Percentiles rank a stretch among this genome's conserved stretches.
Conservation (phyloP, 352 stramenopile species). For the Globisporangium takayamanum region DNA sequence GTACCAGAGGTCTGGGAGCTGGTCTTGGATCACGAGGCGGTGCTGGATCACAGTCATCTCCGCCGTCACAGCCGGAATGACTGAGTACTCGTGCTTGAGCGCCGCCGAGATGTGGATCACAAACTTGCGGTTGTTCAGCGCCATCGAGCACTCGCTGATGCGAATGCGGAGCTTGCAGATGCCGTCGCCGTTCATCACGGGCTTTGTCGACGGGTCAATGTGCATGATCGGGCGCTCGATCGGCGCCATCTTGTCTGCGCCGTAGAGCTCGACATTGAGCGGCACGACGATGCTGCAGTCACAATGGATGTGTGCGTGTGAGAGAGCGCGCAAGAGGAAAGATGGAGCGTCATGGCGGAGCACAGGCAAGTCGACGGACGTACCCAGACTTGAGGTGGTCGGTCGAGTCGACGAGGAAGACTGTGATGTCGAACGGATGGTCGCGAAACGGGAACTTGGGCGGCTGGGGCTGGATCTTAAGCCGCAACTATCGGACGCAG, state of each 20-base stretch:
- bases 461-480: conserved; percentile 83
- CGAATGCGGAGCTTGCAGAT: conserved; percentile 79
- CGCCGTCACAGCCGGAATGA: conserved; percentile 56
- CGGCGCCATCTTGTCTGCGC: conserved; percentile 76
- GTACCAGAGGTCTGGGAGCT: conserved; percentile 81
- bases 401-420: conserved; percentile 79
- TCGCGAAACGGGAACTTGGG: conserved; percentile 84
- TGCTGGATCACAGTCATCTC: conserved; percentile 86
- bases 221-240: conserved; percentile 77
- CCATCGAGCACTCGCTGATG: conserved; percentile 82
- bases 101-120: conserved; percentile 70
- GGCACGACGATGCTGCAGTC: conserved; percentile 51
- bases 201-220: conserved; percentile 72
- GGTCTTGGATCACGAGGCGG: conserved; percentile 76
- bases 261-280: conserved; percentile 77
- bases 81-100: conserved; percentile 51
- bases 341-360: no score
- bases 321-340: no score
- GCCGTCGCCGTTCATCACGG: conserved; percentile 73
- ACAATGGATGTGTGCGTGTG: neutral
- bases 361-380: conserved; percentile 2
- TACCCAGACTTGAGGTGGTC: conserved; percentile 77
- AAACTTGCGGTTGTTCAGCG: conserved; percentile 83
- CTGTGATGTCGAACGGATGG: conserved; percentile 81
- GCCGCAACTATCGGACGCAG: conserved; percentile 29